phyloP scores from a whole-genome alignment of 306 rosid genomes.

The Calophaca sinica region DNA sequence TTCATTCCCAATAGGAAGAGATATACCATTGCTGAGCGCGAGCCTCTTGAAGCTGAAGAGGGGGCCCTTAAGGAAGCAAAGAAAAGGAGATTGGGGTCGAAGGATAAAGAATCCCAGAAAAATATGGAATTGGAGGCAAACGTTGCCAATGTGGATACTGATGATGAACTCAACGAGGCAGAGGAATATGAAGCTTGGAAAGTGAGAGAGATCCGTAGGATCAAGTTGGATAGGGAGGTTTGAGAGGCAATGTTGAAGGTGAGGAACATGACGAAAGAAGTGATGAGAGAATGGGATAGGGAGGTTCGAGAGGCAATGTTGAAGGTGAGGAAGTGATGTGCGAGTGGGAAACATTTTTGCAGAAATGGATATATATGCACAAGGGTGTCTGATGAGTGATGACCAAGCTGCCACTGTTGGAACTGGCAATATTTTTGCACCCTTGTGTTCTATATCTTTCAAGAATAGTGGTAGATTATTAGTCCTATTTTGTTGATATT shows the following conservation, averaged over 20 bases:
- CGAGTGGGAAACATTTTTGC: slow-evolving; percentile 96
- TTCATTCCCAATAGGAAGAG: slow-evolving; percentile 90
- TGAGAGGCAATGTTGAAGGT: slow-evolving; percentile 78
- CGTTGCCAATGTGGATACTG: slow-evolving; percentile 87
- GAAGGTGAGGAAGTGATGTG: slow-evolving; percentile 81
- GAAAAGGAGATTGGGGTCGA: slow-evolving; percentile 65
- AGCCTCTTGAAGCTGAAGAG: slow-evolving; percentile 87
- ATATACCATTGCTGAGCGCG: slow-evolving; percentile 87
- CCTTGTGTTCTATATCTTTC: neutral
- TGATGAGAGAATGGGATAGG: no score
- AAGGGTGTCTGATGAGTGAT: slow-evolving; percentile 70
- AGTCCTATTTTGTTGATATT: slow-evolving; percentile 19
- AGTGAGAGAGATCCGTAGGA: slow-evolving; percentile 85
- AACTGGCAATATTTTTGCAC: slow-evolving; percentile 54
- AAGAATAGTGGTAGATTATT: neutral
- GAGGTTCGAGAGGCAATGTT: no score
- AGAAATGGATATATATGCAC: slow-evolving; percentile 94
- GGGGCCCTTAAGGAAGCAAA: slow-evolving; percentile 71
- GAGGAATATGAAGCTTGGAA: slow-evolving; percentile 96
- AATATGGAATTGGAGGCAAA: slow-evolving; percentile 83
- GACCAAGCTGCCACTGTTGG: slow-evolving; percentile 62
- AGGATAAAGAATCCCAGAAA: slow-evolving; percentile 43
- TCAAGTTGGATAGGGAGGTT: slow-evolving; percentile 87
- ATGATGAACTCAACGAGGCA: slow-evolving; percentile 88
- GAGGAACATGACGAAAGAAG: slow-evolving; percentile 91